Conservation (phyloP, 768 basidiomycete species). For the Xerocomellus chrysenteron region DNA sequence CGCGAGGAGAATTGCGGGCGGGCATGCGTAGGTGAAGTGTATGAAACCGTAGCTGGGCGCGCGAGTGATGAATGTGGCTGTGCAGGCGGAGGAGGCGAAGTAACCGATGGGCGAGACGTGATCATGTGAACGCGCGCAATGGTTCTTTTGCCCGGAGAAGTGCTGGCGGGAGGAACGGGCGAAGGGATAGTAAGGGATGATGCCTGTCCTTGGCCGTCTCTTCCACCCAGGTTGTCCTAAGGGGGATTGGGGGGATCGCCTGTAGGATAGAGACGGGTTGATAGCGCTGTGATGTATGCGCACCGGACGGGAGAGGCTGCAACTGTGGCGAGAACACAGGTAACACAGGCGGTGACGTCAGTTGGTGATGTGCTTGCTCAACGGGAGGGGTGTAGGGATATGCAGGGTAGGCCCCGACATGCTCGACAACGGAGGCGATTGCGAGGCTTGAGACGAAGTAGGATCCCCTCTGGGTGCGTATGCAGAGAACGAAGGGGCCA, state of each 20-base stretch:
- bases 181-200: constrained; percentile 17
- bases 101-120: constrained; percentile 19
- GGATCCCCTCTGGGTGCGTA: constrained; percentile 6
- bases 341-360: constrained; percentile 9
- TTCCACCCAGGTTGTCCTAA: constrained; percentile 1
- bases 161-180: constrained; percentile 15
- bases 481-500: constrained; percentile 24
- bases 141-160: constrained; percentile 16
- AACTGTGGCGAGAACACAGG: constrained; percentile 5
- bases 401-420: constrained; percentile 8
- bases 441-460: constrained; percentile 25
- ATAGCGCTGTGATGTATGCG: constrained; percentile 14
- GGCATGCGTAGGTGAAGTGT: constrained; percentile 9
- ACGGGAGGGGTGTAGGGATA: constrained; percentile 10
- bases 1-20: constrained; percentile 9
- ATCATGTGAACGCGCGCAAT: constrained; percentile 31
- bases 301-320: constrained; percentile 12
- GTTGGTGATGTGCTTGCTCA: constrained; percentile 15
- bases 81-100: constrained; percentile 9
- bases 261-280: constrained; percentile 25
- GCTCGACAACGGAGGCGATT: constrained; percentile 21
- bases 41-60: constrained; percentile 22
- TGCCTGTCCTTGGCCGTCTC: constrained; percentile 16
- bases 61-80: constrained; percentile 23
- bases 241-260: constrained; percentile 3